Conservation (phyloP, 129 eudicot genomes). For the Escallonia herrerae region DNA sequence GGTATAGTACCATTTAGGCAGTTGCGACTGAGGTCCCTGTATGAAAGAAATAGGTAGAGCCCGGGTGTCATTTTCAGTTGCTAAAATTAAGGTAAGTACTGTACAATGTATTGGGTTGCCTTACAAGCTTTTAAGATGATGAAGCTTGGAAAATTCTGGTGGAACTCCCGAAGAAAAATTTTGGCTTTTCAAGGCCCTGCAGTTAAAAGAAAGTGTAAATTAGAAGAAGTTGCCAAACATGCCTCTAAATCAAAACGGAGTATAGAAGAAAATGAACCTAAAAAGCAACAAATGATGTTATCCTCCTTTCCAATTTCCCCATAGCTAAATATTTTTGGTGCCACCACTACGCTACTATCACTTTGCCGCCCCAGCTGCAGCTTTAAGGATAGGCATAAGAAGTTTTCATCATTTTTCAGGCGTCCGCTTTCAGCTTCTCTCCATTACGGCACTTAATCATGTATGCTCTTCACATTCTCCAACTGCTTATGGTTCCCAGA, state of each 20-base stretch:
- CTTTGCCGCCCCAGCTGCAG: no score
- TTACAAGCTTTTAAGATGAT: conserved; percentile 57
- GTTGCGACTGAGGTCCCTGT: conserved; percentile 92
- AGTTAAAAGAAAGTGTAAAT: neutral
- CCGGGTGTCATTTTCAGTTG: no score
- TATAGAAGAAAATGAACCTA: neutral
- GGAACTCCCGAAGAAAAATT: conserved; percentile 63
- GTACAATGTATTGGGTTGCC: conserved; percentile 14
- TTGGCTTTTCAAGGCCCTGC: conserved; percentile 69
- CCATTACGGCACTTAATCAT: no score
- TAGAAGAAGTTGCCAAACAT: neutral
- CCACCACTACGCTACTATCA: no score
- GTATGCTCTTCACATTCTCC: no score
- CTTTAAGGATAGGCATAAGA: no score
- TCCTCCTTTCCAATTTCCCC: no score
- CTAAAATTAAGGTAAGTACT: neutral
- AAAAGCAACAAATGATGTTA: no score
- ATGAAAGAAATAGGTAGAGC: neutral
- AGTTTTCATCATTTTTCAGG: no score
- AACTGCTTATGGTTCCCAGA: no score
- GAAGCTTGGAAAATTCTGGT: conserved; percentile 62
- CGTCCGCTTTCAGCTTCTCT: no score
- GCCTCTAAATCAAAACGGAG: neutral
- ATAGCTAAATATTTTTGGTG: no score
- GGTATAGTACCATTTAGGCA: conserved; percentile 63